Base-by-base conservation (phyloP, 208 protist genomes). In the Polymyxa betae region DNA sequence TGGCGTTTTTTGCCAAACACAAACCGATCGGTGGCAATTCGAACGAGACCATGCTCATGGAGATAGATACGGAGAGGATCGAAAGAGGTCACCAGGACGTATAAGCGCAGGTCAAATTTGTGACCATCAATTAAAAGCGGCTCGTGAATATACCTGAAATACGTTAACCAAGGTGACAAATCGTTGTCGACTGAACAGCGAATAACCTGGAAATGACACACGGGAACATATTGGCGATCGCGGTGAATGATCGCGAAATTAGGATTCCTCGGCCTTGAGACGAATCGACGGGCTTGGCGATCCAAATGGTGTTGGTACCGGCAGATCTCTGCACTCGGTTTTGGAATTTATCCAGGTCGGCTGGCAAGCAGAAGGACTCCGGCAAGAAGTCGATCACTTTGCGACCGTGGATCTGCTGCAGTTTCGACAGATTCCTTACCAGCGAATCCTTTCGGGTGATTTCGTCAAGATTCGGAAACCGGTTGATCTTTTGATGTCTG, bases 81-180 rank as follows among this genome's bases (percentile, higher is more conserved):
- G 87, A 91, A 93, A 0, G 66, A 90, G 29, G 93, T 93, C 43
- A 94, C 91, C 29, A 40, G 88, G 10, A 94, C 93, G 46, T 94
- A 94, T 44, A 93, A 44, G 24, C 93, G 92, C 29, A 93, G 41
- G 88, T 94, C 93, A 38, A 93, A 94, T 90, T 94, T 94, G 87
- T 77, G 77, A 0, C 77, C 77, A 60, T 92, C 88, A 44, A 94
- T 90, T n/a, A 94, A 90, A n/a, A 88, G 41, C 0, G 92, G 92
- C n/a, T 93, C 72, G 16, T 5, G 45, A 29, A 93, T 38, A 90
- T 93, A 93, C n/a, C 72, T 82, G n/a, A 35, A 20, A 43, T 5
- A 12, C 5, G 72, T 43, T 82, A 5, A 43, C 40, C 72, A 82
- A 35, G 72, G 40, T 38, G n/a, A 20, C 10, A 43, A 43, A 5